Conservation (phyloP, 225 moss, liverwort and hornwort species). For the Marchantia paleacea region DNA sequence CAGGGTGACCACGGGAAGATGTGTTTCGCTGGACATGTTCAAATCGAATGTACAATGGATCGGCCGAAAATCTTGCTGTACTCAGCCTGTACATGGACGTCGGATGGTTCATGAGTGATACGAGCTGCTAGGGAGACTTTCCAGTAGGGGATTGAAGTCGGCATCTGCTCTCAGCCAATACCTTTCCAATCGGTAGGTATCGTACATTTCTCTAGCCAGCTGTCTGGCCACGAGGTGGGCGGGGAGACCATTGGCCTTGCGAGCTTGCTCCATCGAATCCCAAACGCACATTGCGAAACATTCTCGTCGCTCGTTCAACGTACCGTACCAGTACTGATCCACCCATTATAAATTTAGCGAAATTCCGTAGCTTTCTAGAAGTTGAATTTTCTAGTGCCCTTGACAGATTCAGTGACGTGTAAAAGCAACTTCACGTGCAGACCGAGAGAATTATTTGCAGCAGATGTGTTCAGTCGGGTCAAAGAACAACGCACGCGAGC, state of each 20-base stretch:
- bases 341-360: not conserved
- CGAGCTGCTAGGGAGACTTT: constrained; percentile 7
- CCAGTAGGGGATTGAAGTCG: constrained; percentile 20
- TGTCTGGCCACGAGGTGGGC: constrained; percentile 64
- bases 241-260: constrained; percentile 61
- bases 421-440: too few species aligned
- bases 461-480: too few species aligned
- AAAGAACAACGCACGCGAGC: too few species aligned
- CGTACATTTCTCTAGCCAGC: constrained; percentile 64
- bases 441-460: too few species aligned
- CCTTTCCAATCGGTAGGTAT: constrained; percentile 58
- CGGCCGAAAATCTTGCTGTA: too few species aligned
- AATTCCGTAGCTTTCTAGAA: too few species aligned
- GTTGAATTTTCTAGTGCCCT: too few species aligned
- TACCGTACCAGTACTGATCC: constrained; percentile 78
- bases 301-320: constrained; percentile 67
- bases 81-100: too few species aligned
- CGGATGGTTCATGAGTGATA: not conserved
- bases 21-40: too few species aligned
- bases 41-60: too few species aligned
- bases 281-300: constrained; percentile 94
- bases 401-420: too few species aligned
- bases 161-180: constrained; percentile 52
- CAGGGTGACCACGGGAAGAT: too few species aligned
- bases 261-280: constrained; percentile 62